These are phyloP conservation scores for Grosmannia penicillata DNA, from an alignment of 2,329 filamentous ascomycete species.

Conservation along the genomic window DNA sequence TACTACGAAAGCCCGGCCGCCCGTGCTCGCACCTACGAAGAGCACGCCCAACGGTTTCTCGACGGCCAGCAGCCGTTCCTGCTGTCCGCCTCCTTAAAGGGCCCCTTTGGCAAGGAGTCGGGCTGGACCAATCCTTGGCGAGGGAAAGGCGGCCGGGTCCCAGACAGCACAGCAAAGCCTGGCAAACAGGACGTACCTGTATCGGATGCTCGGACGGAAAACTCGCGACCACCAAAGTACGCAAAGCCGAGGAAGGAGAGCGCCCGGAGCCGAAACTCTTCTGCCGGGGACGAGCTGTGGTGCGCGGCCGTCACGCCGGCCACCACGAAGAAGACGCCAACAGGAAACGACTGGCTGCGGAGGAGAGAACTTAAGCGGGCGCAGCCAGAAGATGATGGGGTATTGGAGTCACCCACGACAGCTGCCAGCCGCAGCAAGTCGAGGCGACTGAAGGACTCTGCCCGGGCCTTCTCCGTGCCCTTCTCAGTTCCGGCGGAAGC, in stretches of 20 bases:
- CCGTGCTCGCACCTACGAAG: conserved; percentile 40
- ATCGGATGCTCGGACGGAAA: no score
- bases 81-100: conserved; percentile 43
- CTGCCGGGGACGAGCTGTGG: not conserved
- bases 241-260: no score
- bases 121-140: conserved; percentile 41
- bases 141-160: conserved; percentile 12
- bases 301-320: not conserved
- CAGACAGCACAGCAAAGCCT: not conserved
- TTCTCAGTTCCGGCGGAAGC: not conserved
- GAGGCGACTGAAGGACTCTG: not conserved
- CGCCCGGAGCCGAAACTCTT: no score
- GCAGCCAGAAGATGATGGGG: not conserved
- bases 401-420: conserved; percentile 2
- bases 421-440: not conserved
- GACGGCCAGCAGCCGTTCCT: conserved; percentile 40
- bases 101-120: conserved; percentile 39
- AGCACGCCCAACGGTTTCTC: conserved; percentile 42
- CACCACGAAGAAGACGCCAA: not conserved
- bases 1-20: conserved; percentile 29
- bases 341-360: conserved; percentile 10
- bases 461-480: not conserved
- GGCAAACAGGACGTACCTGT: no score
- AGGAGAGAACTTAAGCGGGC: conserved; percentile 7
- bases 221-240: no score